Percentiles rank a stretch among this genome's conserved stretches.
These are phyloP conservation scores for Guillardia theta DNA, from an alignment of 78 protist genomes.

Conservation along the genomic window DNA sequence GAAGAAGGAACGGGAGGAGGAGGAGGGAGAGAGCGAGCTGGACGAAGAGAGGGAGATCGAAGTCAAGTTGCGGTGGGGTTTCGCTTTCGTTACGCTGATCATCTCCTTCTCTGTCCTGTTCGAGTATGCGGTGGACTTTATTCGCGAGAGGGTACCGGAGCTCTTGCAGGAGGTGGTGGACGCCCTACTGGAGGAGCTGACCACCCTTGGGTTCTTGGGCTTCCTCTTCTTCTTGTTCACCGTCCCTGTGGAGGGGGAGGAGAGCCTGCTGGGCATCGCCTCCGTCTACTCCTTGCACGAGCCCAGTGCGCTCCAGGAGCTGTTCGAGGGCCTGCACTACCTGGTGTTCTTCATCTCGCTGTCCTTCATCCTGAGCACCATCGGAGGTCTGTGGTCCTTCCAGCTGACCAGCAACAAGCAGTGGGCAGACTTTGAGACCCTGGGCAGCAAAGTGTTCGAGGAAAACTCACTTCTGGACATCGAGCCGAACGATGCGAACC, in stretches of 20 bases:
- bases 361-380: not conserved
- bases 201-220: slow-evolving; percentile 7
- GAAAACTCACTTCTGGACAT: not conserved
- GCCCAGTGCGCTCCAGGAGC: not conserved
- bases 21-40: not conserved
- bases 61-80: not conserved
- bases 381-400: not conserved
- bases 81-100: not conserved
- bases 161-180: not conserved
- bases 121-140: not conserved
- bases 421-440: not conserved
- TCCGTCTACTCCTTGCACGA: not conserved
- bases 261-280: not conserved
- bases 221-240: not conserved
- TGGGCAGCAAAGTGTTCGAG: not conserved
- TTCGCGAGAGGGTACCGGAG: not conserved
- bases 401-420: not conserved
- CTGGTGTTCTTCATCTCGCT: not conserved
- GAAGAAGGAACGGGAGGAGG: not conserved
- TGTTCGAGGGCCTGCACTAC: slow-evolving; percentile 6
- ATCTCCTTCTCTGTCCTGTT: not conserved
- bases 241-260: not conserved
- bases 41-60: not conserved
- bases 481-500: not conserved
- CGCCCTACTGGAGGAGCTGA: not conserved